These are phyloP conservation scores for Tulasnella sp. DNA, from an alignment of 768 basidiomycete species.

Conservation along the genomic window DNA sequence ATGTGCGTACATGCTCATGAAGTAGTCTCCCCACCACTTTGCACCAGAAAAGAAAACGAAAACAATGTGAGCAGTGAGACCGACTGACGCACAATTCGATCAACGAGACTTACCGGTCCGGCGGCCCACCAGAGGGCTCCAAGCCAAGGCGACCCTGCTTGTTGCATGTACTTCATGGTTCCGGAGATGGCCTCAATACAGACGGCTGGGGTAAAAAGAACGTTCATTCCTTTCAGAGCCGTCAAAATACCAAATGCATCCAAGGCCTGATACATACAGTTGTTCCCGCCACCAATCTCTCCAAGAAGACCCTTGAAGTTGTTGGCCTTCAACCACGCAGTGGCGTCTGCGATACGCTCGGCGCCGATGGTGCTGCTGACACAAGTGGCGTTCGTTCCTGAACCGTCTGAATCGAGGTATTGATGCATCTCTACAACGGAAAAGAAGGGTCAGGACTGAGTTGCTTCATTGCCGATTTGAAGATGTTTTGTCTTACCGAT, in stretches of 20 bases:
- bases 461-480: neutral
- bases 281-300: slow-evolving; percentile 45
- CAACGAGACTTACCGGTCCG: neutral
- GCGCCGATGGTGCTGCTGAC: slow-evolving; percentile 53
- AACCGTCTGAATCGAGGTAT: slow-evolving; percentile 57
- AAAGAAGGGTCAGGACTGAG: neutral
- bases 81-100: too few species aligned
- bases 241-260: neutral
- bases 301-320: slow-evolving; percentile 55
- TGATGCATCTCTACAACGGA: slow-evolving; percentile 56
- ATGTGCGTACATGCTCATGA: slow-evolving; percentile 11
- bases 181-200: slow-evolving; percentile 43
- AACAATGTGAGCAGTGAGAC: too few species aligned
- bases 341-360: slow-evolving; percentile 47
- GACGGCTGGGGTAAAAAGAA: slow-evolving; percentile 21
- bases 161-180: slow-evolving; percentile 49
- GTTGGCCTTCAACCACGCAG: slow-evolving; percentile 49
- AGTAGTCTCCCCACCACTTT: slow-evolving; percentile 32
- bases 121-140: slow-evolving; percentile 41
- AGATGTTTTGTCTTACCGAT: slow-evolving; percentile 36
- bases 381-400: slow-evolving; percentile 40
- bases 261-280: slow-evolving; percentile 15
- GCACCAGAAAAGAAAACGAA: slow-evolving; percentile 27
- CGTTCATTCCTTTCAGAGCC: neutral
- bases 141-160: slow-evolving; percentile 40